Conservation (phyloP, 345 rosid species). For the Boechera retrofracta region DNA sequence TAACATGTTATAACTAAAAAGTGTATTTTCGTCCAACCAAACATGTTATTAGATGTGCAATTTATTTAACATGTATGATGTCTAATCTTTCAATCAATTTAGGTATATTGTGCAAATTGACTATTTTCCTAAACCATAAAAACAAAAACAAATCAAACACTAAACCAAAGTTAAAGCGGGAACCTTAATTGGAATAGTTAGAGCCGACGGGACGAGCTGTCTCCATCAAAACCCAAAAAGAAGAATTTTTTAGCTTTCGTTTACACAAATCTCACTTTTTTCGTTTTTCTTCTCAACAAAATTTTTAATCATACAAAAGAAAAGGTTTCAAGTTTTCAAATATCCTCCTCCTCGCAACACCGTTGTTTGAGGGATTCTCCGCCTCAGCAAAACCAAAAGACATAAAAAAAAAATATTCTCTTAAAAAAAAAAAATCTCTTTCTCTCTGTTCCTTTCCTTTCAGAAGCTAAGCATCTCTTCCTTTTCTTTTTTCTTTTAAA, state of each 20-base stretch:
- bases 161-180: background rate
- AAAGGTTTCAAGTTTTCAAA: slow-evolving; percentile 39
- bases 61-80: no score
- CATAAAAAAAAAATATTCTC: slow-evolving; percentile 29
- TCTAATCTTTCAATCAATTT: no score
- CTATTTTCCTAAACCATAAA: background rate
- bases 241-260: background rate
- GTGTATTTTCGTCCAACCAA: no score
- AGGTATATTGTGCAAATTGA: no score
- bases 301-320: background rate
- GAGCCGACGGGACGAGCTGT: slow-evolving; percentile 22
- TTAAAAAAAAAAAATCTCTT: slow-evolving; percentile 32
- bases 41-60: no score
- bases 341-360: slow-evolving; percentile 43
- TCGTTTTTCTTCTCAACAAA: background rate
- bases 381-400: slow-evolving; percentile 54
- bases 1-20: no score
- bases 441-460: slow-evolving; percentile 60
- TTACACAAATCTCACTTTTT: slow-evolving; percentile 35
- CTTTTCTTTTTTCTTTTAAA: slow-evolving; percentile 46
- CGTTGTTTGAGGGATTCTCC: slow-evolving; percentile 49
- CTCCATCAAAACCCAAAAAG: slow-evolving; percentile 43
- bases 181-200: background rate
- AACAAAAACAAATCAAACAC: background rate
- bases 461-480: slow-evolving; percentile 83